Conservation (phyloP, 2,329 filamentous ascomycete species). For the Didymellaceae sp. region DNA sequence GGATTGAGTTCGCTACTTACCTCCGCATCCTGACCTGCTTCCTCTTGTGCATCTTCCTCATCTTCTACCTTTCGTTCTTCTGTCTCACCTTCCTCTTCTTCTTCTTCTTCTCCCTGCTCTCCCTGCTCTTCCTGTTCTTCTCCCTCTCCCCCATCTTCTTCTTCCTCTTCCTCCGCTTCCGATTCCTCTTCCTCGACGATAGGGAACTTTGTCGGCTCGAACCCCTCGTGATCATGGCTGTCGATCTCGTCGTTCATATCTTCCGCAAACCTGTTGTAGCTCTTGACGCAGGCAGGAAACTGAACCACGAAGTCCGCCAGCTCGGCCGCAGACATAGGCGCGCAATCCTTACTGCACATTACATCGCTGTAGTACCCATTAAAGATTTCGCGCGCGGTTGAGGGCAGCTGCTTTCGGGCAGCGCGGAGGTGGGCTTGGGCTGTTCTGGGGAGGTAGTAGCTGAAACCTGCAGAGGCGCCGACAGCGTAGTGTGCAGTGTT, state of each 20-base stretch:
- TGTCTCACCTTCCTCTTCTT: no score
- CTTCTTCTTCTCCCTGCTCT: neutral
- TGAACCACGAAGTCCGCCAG: constrained; percentile 1
- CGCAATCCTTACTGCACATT: constrained; percentile 10
- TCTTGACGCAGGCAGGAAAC: neutral
- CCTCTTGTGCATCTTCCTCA: no score
- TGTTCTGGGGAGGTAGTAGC: constrained; percentile 7
- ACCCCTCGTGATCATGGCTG: constrained; percentile 2
- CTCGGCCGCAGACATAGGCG: neutral
- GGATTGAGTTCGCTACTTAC: no score
- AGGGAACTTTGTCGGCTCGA: constrained; percentile 1
- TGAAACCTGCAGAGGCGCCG: constrained; percentile 13
- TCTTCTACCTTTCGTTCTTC: no score
- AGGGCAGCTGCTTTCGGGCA: neutral
- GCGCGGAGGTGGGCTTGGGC: neutral
- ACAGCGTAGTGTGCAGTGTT: constrained; percentile 6
- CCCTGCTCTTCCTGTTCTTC: neutral
- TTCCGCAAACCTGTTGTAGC: constrained; percentile 1
- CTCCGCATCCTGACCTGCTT: no score
- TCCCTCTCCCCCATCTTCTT: neutral
- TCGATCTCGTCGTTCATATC: constrained; percentile 9
- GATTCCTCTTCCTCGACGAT: neutral
- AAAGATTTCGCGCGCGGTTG: constrained; percentile 5
- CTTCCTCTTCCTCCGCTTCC: neutral
- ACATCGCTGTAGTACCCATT: constrained; percentile 9